These are phyloP conservation scores for Knufia petricola DNA, from an alignment of 2,329 filamentous ascomycete species.

Conservation along the genomic window DNA sequence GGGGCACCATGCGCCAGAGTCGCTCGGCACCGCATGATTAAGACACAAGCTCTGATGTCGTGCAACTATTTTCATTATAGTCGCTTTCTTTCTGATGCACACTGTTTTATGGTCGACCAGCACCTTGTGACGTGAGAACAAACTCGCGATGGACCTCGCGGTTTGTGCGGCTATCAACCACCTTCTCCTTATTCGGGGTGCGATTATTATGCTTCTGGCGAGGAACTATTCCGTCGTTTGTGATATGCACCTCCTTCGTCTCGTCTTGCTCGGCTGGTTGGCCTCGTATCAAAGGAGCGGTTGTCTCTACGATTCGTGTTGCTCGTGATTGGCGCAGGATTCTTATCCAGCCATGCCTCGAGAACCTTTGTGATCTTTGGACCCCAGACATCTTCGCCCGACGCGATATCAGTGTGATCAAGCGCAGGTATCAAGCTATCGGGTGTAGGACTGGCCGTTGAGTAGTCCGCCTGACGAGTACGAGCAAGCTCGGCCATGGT, in stretches of 20 bases:
- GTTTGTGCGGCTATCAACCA: too few species aligned
- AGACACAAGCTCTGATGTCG: too few species aligned
- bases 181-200: too few species aligned
- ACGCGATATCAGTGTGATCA: constrained; percentile 65
- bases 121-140: too few species aligned
- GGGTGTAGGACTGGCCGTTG: constrained; percentile 14
- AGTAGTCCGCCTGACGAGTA: constrained; percentile 70
- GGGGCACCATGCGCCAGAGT: too few species aligned
- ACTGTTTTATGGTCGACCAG: too few species aligned
- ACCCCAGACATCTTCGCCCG: constrained; percentile 73
- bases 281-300: not conserved
- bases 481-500: constrained; percentile 80
- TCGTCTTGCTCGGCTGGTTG: not conserved
- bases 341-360: constrained; percentile 40
- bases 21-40: too few species aligned
- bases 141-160: too few species aligned
- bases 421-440: constrained; percentile 51
- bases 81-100: too few species aligned
- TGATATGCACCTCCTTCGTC: not conserved
- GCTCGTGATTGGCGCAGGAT: constrained; percentile 17
- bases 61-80: too few species aligned
- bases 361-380: constrained; percentile 58
- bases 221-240: constrained; percentile 5
- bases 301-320: not conserved
- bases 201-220: not conserved